Evolutionary conservation across 2,329 filamentous ascomycete species (phyloP), one percentile per base, ranked within the genome.

Genomic region (Penicillium sp.): DNA sequence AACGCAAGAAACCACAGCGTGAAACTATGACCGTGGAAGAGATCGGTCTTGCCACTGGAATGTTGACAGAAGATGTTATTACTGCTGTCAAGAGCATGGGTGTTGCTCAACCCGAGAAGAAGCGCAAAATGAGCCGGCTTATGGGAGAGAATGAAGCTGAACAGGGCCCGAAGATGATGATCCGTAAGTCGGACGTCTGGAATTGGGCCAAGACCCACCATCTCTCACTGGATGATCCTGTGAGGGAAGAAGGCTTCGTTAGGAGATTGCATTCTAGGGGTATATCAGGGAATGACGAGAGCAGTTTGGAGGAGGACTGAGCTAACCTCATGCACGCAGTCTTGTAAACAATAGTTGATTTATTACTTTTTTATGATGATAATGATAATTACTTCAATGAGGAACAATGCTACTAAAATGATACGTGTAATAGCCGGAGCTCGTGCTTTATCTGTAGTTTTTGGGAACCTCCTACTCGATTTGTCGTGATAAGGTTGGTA

Each of bases 41-140:
- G 54, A 87, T 93, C 66, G 90, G 89, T 51, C 78, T 84, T 47
- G 85, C 83, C 37, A 96, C 92, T 0, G 96, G 90, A 79, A 96
- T 97, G 71, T 80, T 88, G 53, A 82, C 83, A 0, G 93, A 97
- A 42, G 93, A 97, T 74, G 90, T 93, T 55, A 82, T 96, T 42
- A 79, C 79, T 1, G 86, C 91, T 23, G 77, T 97, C 51, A 85
- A 89, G 57, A 87, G 90, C 55, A 96, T 97, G 90, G 86, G 83
- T 8, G 77, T 94, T 33, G 79, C 88, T 45, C 81, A 84, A 58
- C 69, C 70, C 20, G 77, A 76, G 55, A 85, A 73, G 79, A 87
- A 67, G 82, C 62, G 82, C 77, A 69, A 71, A 75, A 72, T 77
- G 77, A 75, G 37, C 18, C 64, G 69, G 26, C 54, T 64, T 18